These are phyloP conservation scores for Trichosporon asahii DNA, from an alignment of 1,284 basidiomycete genomes.

Conservation along the genomic window DNA sequence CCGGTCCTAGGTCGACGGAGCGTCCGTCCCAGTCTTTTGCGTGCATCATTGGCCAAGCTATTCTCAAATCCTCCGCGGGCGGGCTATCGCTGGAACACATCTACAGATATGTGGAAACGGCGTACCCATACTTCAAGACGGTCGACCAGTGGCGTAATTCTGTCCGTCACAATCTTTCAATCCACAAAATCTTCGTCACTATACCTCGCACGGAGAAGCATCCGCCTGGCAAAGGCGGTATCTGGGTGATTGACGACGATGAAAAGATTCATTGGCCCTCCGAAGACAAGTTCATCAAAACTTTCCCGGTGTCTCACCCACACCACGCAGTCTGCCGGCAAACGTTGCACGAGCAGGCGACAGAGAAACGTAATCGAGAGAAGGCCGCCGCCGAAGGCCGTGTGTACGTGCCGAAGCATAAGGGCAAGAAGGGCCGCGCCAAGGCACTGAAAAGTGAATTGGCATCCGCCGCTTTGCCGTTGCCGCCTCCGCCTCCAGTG, in stretches of 20 bases:
- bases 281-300: constrained; percentile 50
- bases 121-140: constrained; percentile 88
- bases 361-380: constrained; percentile 42
- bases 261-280: constrained; percentile 48
- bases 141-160: constrained; percentile 89
- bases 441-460: constrained; percentile 12
- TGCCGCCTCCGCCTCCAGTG: constrained; percentile 6
- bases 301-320: constrained; percentile 42
- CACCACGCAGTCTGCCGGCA: constrained; percentile 45
- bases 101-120: constrained; percentile 90
- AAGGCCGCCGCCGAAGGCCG: constrained; percentile 43
- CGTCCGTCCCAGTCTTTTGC: constrained; percentile 88
- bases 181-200: constrained; percentile 75
- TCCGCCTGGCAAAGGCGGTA: constrained; percentile 50
- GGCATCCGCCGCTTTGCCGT: background rate
- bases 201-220: constrained; percentile 51
- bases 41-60: constrained; percentile 90
- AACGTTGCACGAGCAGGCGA: constrained; percentile 41
- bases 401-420: constrained; percentile 46
- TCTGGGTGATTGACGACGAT: constrained; percentile 51
- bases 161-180: constrained; percentile 83
- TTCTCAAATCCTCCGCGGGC: constrained; percentile 76
- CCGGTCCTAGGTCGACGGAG: constrained; percentile 70
- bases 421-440: constrained; percentile 46
- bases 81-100: constrained; percentile 91